phyloP scores from a whole-genome alignment of 768 basidiomycete species.

The Lactarius vividus region DNA sequence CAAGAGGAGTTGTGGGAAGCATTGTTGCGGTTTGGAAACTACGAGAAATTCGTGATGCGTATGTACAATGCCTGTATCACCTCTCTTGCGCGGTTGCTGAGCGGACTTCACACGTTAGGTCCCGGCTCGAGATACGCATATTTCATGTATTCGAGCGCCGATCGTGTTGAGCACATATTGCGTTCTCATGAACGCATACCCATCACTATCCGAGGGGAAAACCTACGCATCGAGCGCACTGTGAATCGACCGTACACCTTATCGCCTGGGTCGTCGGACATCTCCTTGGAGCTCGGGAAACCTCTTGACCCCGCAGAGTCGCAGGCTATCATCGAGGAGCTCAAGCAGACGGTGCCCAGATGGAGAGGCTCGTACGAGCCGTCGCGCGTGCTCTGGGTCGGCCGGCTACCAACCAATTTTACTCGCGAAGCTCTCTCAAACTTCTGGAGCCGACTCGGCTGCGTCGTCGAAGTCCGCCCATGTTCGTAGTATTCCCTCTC shows the following conservation, averaged over 20 bases:
- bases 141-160: conserved; percentile 8
- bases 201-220: background rate
- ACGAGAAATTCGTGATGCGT: conserved; percentile 17
- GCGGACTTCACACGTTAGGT: background rate
- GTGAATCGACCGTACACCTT: background rate
- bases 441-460: conserved; percentile 24
- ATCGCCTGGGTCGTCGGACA: background rate
- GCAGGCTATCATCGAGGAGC: background rate
- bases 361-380: conserved; percentile 10
- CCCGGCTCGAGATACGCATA: conserved; percentile 19
- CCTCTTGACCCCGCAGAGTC: background rate
- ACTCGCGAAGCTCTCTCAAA: background rate
- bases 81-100: background rate
- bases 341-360: conserved; percentile 9
- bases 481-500: conserved; percentile 7
- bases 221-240: conserved; percentile 7
- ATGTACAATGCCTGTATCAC: background rate
- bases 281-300: background rate
- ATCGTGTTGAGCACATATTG: conserved; percentile 11
- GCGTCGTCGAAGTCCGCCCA: conserved; percentile 20
- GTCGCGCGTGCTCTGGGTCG: conserved; percentile 21
- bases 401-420: background rate
- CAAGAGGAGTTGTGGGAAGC: conserved; percentile 3
- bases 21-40: conserved; percentile 3
- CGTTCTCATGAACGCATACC: conserved; percentile 13